Base-by-base conservation (phyloP, 129 eudicot genomes). In the Heracleum sosnowskyi region DNA sequence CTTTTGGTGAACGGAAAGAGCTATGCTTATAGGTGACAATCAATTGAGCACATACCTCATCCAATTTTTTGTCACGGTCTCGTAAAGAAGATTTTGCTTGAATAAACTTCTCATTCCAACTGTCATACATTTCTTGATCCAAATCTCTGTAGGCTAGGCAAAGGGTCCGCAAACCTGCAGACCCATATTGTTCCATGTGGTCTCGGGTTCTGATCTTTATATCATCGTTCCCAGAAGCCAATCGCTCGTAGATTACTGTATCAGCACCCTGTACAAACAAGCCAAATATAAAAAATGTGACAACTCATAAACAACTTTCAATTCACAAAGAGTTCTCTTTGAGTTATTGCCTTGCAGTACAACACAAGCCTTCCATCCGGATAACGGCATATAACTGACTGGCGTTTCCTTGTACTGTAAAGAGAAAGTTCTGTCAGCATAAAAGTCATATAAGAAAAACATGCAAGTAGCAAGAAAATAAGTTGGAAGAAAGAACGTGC, bases 361-460 rank as follows among this genome's bases (percentile, higher is more conserved):
- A 95, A 80, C 44, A 95, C 97, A 86, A 91, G 96, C 86, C 94
- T 91, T n/a, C 97, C 98, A 85, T 95, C 94, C 68, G 86, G 90
- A 78, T 88, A 95, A 73, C 98, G 94, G 72, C 98, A 95, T 46
- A 95, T 88, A 80, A 95, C 98, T 77, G 98, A 95, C 80, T 95
- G 98, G 75, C 98, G 97, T 90, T 95, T 95, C 89, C 98, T 90
- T 77, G 97, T 90, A 86, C 98, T 95, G 78, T 47, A 84, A 72
- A 2, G 33, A 39, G 57, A 84, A 64, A 63, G 17, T 5, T 40
- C 62, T 60, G 42, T 86, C 53, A 79, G 40, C 29, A 28, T 17
- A 75, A 64, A 47, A 64, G 57, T 74, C 75, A 76, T 78, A 78
- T 74, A 74, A 49, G 53, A 80, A n/a, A 36, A 46, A 77, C 77